Percentiles rank a stretch among this genome's conserved stretches.
Conservation (phyloP, 2,329 filamentous ascomycete genomes). For the Colletotrichum endophyticum region DNA sequence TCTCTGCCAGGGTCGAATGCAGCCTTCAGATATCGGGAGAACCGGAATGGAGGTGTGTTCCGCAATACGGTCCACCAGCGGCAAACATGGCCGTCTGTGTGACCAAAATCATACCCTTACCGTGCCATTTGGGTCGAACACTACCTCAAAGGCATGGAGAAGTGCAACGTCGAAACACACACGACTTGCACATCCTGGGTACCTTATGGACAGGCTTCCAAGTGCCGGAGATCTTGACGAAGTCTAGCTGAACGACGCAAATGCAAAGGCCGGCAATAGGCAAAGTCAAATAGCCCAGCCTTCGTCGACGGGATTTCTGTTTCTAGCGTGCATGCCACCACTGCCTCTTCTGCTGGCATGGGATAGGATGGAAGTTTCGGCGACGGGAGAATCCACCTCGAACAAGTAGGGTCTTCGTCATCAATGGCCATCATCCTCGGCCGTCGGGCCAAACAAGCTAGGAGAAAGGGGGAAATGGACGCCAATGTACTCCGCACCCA, state of each 20-base stretch:
- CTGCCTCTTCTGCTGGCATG: not conserved
- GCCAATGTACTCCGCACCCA: not conserved
- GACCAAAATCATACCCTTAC: not conserved
- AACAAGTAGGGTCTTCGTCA: not conserved
- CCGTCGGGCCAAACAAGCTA: not conserved
- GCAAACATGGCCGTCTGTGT: not conserved
- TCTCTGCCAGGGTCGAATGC: not conserved
- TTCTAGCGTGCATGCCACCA: not conserved
- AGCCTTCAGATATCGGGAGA: not conserved
- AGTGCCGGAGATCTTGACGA: not conserved
- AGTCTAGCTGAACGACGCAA: not conserved
- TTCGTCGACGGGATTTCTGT: not conserved
- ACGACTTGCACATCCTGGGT: not conserved
- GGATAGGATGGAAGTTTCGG: not conserved
- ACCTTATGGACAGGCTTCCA: not conserved
- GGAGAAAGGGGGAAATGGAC: not conserved
- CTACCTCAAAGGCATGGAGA: not conserved
- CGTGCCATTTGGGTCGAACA: not conserved
- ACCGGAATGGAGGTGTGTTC: not conserved
- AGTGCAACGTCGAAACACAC: not conserved
- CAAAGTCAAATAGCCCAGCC: not conserved
- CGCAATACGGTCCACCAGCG: not conserved
- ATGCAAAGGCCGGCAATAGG: not conserved
- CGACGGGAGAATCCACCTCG: not conserved
- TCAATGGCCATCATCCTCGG: constrained; percentile 1